A percentile compares a stretch with the other conserved stretches of the same genome.
phyloP scores from a whole-genome alignment of 2,329 filamentous ascomycete genomes.

The Fusarium virguliforme region DNA sequence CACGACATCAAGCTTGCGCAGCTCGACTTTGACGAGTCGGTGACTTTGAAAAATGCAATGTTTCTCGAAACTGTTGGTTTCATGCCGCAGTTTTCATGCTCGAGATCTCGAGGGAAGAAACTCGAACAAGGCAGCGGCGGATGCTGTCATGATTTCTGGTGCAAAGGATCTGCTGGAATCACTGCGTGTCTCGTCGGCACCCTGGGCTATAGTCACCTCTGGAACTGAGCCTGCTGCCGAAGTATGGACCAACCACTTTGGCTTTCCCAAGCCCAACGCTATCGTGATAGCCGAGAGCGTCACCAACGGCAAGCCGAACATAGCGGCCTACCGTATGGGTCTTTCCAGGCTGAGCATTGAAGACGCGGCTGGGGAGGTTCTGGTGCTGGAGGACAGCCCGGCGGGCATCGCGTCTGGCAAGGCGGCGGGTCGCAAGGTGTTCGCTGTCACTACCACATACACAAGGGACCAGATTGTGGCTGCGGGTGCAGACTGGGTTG shows the following conservation, averaged over 20 bases:
- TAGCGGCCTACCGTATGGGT: constrained; percentile 80
- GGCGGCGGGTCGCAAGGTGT: constrained; percentile 85
- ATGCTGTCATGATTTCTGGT: constrained; percentile 74
- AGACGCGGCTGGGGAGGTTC: constrained; percentile 65
- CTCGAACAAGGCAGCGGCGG: too few species aligned
- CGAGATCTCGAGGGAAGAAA: too few species aligned
- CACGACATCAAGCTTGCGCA: too few species aligned
- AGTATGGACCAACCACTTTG: constrained; percentile 80
- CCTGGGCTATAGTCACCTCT: constrained; percentile 90
- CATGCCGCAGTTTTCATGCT: too few species aligned
- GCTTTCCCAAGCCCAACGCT: constrained; percentile 72
- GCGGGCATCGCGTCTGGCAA: constrained; percentile 87
- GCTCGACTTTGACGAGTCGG: too few species aligned
- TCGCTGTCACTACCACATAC: constrained; percentile 88
- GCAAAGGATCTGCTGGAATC: constrained; percentile 78
- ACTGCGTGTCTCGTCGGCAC: constrained; percentile 73
- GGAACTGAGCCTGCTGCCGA: constrained; percentile 77
- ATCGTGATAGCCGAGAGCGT: constrained; percentile 84
- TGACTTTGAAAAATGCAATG: too few species aligned
- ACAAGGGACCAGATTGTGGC: constrained; percentile 77
- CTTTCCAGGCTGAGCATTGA: constrained; percentile 71
- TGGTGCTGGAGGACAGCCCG: constrained; percentile 91
- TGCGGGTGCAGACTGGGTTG: constrained; percentile 89
- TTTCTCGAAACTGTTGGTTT: too few species aligned
- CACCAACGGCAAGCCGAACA: constrained; percentile 81